These are phyloP conservation scores for Viola odorata DNA, from an alignment of 345 rosid genomes.

Conservation along the genomic window DNA sequence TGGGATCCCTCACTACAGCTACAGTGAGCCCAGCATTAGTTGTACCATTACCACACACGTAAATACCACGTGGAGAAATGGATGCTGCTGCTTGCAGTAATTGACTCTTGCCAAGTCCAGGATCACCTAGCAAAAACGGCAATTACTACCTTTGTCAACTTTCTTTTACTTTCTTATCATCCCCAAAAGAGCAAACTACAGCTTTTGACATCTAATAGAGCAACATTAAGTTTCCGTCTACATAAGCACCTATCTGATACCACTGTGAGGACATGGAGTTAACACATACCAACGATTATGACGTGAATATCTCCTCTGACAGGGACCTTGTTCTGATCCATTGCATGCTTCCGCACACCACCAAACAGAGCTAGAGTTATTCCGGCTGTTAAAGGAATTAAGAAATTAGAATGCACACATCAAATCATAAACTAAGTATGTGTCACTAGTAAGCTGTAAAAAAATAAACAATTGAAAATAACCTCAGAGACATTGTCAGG, in stretches of 20 bases:
- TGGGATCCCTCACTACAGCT: conserved; percentile 88
- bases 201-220: neutral
- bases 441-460: neutral
- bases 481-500: neutral
- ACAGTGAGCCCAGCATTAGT: conserved; percentile 94
- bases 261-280: conserved; percentile 8
- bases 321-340: conserved; percentile 90
- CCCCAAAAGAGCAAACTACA: neutral
- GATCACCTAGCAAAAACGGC: conserved; percentile 64
- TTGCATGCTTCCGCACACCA: conserved; percentile 89
- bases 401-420: conserved; percentile 5
- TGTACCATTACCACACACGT: conserved; percentile 95
- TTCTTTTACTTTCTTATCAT: conserved; percentile 1
- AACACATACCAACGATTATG: conserved; percentile 77
- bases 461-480: neutral
- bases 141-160: conserved; percentile 8
- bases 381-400: conserved; percentile 56
- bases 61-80: conserved; percentile 92
- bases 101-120: conserved; percentile 99
- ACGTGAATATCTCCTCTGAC: conserved; percentile 99
- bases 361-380: conserved; percentile 89
- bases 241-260: neutral
- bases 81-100: conserved; percentile 95
- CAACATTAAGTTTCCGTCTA: neutral
- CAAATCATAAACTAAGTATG: neutral